phyloP scores from a whole-genome alignment of 192 early-diverging fungal genomes.

The Chytriomyces hyalinus region DNA sequence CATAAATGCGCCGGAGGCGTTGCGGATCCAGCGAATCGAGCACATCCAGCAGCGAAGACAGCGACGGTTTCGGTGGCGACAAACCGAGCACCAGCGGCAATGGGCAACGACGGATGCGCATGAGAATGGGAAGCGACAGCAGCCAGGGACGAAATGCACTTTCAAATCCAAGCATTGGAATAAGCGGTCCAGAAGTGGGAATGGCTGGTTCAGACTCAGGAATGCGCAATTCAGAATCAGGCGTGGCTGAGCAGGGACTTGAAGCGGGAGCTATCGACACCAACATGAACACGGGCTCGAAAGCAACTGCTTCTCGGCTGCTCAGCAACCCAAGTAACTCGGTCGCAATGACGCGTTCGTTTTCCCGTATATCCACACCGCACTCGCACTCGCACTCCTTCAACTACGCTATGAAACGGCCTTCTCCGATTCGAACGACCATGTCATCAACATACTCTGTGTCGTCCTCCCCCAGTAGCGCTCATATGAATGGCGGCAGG shows the following conservation, averaged over 20 bases:
- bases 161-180: too few species aligned
- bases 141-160: not conserved
- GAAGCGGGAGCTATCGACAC: not conserved
- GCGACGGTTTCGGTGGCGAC: not conserved
- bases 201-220: not conserved
- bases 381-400: too few species aligned
- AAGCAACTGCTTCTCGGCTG: not conserved
- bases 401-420: too few species aligned
- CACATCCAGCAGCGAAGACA: not conserved
- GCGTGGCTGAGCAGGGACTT: not conserved
- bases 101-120: not conserved
- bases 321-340: not conserved
- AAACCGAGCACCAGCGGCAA: not conserved
- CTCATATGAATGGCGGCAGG: too few species aligned
- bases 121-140: conserved; percentile 11
- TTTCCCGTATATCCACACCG: not conserved
- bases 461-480: too few species aligned
- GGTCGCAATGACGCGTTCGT: not conserved
- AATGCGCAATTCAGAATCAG: not conserved
- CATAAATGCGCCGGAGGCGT: not conserved
- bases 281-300: not conserved
- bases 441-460: too few species aligned
- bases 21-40: not conserved
- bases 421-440: too few species aligned
- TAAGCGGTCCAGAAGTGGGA: not conserved